A percentile compares a stretch with the other conserved stretches of the same genome.
Evolutionary conservation across 2,329 filamentous ascomycete species (phyloP).

Genomic region (Aureobasidium leucospermi): DNA sequence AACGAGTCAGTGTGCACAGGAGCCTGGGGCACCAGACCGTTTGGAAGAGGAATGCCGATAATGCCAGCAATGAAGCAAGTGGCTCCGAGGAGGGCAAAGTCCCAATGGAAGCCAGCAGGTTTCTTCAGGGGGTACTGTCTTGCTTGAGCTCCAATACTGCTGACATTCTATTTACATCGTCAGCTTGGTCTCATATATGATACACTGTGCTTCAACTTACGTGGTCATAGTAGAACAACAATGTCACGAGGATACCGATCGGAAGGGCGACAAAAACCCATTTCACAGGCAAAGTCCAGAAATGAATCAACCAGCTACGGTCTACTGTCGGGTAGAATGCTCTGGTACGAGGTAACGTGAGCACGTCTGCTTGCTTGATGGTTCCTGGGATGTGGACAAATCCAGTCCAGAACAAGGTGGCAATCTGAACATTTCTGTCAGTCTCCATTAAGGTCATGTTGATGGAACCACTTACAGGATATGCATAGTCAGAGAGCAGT

Average conservation of each 20-base stretch:
- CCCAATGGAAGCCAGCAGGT: slow-evolving; percentile 55
- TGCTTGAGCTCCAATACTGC: slow-evolving; percentile 49
- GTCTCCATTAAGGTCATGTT: neutral
- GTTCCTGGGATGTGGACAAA: slow-evolving; percentile 46
- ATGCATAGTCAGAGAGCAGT: slow-evolving; percentile 47
- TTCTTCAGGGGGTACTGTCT: slow-evolving; percentile 50
- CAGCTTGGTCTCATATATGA: neutral
- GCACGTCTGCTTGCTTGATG: slow-evolving; percentile 35
- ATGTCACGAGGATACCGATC: slow-evolving; percentile 46
- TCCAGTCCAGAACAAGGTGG: slow-evolving; percentile 48
- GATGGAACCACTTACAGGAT: slow-evolving; percentile 30
- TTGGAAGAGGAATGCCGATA: slow-evolving; percentile 51
- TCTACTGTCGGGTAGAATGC: slow-evolving; percentile 43
- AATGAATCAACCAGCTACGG: slow-evolving; percentile 44
- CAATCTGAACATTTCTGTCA: slow-evolving; percentile 28
- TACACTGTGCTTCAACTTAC: slow-evolving; percentile 22
- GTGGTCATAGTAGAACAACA: slow-evolving; percentile 53
- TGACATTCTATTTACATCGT: slow-evolving; percentile 33
- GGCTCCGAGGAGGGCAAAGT: slow-evolving; percentile 51
- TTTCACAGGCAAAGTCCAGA: slow-evolving; percentile 45
- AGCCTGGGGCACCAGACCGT: slow-evolving; percentile 53
- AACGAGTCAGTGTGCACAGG: slow-evolving; percentile 53
- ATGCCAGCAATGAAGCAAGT: slow-evolving; percentile 50
- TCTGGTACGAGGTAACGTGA: slow-evolving; percentile 35
- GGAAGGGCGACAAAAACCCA: slow-evolving; percentile 49